Evolutionary conservation across 2,329 filamentous ascomycete species (phyloP).

Genomic region (Microdochium bolleyi): DNA sequence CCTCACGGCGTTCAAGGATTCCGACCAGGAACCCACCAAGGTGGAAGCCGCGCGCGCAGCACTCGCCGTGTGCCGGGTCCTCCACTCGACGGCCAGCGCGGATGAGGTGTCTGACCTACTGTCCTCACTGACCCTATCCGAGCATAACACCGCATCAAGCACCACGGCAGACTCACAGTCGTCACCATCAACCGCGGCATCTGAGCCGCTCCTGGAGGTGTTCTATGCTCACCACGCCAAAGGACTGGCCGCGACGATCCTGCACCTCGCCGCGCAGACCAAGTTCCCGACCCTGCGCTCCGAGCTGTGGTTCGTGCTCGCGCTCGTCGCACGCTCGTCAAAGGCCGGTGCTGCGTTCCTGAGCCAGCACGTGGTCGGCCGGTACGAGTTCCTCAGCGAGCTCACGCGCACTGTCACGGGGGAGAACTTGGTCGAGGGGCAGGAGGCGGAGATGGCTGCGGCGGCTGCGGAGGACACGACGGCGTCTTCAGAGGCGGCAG

Average conservation of each 20-base stretch:
- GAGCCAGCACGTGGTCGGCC: background rate
- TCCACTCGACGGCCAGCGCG: conserved; percentile 33
- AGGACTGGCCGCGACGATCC: conserved; percentile 34
- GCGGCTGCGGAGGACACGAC: background rate
- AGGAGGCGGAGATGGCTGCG: conserved; percentile 1
- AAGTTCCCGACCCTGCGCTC: conserved; percentile 53
- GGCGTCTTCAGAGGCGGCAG: too few species aligned
- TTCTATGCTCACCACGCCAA: conserved; percentile 39
- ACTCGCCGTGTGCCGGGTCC: conserved; percentile 42
- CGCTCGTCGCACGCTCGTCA: conserved; percentile 45
- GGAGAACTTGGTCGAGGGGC: conserved; percentile 9
- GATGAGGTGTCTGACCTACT: background rate
- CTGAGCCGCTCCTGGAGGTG: conserved; percentile 8
- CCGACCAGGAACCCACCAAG: conserved; percentile 45
- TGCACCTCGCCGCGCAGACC: conserved; percentile 41
- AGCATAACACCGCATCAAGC: background rate
- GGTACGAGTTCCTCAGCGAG: conserved; percentile 27
- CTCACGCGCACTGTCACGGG: conserved; percentile 43
- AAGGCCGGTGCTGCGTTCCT: conserved; percentile 38
- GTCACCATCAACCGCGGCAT: background rate
- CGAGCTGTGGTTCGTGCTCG: conserved; percentile 55
- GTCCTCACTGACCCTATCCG: background rate
- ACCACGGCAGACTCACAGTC: background rate
- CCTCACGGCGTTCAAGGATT: conserved; percentile 29
- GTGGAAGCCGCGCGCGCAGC: conserved; percentile 51